Evolutionary conservation across 306 rosid species (phyloP), one percentile per base, ranked within the genome.

Genomic region (Sechiopsis laciniata): DNA sequence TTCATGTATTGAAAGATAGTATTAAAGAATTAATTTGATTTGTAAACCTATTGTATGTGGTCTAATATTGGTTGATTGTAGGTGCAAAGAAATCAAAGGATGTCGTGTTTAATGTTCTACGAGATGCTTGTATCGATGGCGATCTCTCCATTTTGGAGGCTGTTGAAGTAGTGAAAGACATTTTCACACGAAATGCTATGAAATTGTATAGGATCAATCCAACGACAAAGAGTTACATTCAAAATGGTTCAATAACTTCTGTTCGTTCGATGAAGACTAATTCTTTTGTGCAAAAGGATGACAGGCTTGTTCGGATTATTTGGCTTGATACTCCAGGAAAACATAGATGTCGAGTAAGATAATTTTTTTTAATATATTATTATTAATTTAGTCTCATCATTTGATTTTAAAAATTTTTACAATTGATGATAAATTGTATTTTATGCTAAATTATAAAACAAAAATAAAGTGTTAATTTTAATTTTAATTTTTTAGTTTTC

Each of bases 261-360:
- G 21, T 40, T 29, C 54, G 76, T 29, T 74, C 11, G 80, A 74
- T 57, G 72, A 75, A 63, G 63, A 57, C 69, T 74, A 72, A 56
- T 74, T 76, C 35, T 40, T 40, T 40, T 9, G 74, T 64, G 32
- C 85, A 82, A 72, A 64, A 53, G 52, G 88, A 84, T 54, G 79
- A 32, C 58, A 82, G 85, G 56, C 79, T 92, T 32, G 89, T 92
- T 82, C 98, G 96, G 57, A 72, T 92, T 68, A 75, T 90, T 42
- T 92, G 96, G 96, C 83, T 82, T 72, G 98, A 92, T 82, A 79
- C 76, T 62, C 84, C 98, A 2, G 98, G 96, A 57, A 95, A 90
- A 74, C 93, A 90, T 29, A 84, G 98, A 84, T 90, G 96, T 62
- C 96, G 98, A n/a, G 98, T 92, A 81, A 85, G 96, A 83, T 55